Evolutionary conservation across 306 rosid genomes (phyloP).

Genomic region (Canavalia gladiata): DNA sequence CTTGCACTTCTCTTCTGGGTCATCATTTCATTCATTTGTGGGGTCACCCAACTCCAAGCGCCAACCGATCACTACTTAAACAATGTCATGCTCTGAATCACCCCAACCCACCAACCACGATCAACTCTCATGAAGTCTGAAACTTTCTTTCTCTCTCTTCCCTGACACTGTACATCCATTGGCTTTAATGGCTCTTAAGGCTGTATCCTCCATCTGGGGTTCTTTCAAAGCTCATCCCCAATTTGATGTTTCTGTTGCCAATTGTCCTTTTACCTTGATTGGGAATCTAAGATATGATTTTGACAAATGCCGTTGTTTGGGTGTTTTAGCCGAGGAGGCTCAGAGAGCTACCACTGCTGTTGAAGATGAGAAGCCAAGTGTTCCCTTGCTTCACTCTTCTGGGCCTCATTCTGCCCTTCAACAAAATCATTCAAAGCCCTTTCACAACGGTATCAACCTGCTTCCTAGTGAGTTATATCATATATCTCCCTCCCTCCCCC

Average conservation of each 20-base stretch:
- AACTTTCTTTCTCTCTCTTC: slow-evolving; percentile 39
- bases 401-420: slow-evolving; percentile 40
- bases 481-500: background rate
- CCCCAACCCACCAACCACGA: slow-evolving; percentile 60
- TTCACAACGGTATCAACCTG: slow-evolving; percentile 72
- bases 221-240: slow-evolving; percentile 47
- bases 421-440: slow-evolving; percentile 50
- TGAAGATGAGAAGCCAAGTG: slow-evolving; percentile 68
- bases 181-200: slow-evolving; percentile 69
- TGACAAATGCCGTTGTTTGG: slow-evolving; percentile 49
- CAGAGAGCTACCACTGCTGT: slow-evolving; percentile 74
- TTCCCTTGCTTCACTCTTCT: slow-evolving; percentile 53
- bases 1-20: too few species aligned
- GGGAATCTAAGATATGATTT: slow-evolving; percentile 55
- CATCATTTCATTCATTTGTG: slow-evolving; percentile 38
- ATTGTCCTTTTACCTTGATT: slow-evolving; percentile 46
- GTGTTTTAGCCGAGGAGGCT: slow-evolving; percentile 63
- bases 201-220: slow-evolving; percentile 49
- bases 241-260: slow-evolving; percentile 46
- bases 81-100: slow-evolving; percentile 62
- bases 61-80: slow-evolving; percentile 44
- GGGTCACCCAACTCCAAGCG: slow-evolving; percentile 47
- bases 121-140: slow-evolving; percentile 42
- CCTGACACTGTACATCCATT: slow-evolving; percentile 32
- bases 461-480: slow-evolving; percentile 78